Evolutionary conservation across 495 filamentous ascomycete genomes (phyloP), one percentile per base, ranked within the genome.

Genomic region (Parathielavia hyrcaniae): DNA sequence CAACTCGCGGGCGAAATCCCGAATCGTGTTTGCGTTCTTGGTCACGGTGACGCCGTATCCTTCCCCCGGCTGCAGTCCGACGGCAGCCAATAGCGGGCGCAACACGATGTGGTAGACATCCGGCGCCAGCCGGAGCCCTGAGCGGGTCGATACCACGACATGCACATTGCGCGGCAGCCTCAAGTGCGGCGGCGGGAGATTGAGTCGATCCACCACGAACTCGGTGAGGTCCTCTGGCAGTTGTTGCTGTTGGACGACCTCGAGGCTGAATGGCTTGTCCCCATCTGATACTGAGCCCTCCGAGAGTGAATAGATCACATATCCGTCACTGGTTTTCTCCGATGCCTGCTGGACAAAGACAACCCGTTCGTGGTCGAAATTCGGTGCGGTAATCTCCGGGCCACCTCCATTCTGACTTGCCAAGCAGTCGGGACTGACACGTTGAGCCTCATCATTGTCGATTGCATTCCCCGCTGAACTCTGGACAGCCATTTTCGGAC

Each of bases 81-180:
- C 47, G 11, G 36, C 65, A 7, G 58, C 46, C 4, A 95, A 69
- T 0, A 91, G 63, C 2, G 84, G 85, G 45, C 74, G 67, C 16
- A 96, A 58, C 3, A 84, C 68, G 20, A 71, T 57, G 0, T 81
- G 64, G 64, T 75, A 91, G 61, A 88, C 82, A 0, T 59, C 40
- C 11, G 70, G 62, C 0, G 88, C 87, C 17, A 74, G 73, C 5
- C 85, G 80, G 0, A 82, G 85, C 2, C 91, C 91, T 0, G 91
- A 93, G 11, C 67, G 68, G 0, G 81, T 86, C 6, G 90, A 96
- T 50, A 96, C 75, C 34, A 96, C 64, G 45, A 95, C 70, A 59
- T 89, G 79, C 0, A 90, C 36, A 7, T 66, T 61, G 19, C 52
- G 60, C 8, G 66, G 57, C 4, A 56, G 55, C 14, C 53, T 59